phyloP scores from a whole-genome alignment of 768 basidiomycete species.

The Mycena venus region DNA sequence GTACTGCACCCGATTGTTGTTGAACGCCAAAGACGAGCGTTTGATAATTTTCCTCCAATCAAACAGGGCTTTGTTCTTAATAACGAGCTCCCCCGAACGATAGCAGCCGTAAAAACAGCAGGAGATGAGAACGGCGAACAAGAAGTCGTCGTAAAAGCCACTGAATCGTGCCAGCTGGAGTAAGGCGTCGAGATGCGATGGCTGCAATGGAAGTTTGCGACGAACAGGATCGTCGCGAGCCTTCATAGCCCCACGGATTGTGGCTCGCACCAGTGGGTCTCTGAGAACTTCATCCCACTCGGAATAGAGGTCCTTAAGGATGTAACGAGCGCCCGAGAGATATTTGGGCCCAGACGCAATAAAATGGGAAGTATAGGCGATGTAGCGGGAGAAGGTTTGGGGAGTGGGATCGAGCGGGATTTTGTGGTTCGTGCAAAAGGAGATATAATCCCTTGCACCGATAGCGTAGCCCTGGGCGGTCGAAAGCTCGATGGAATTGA shows the following conservation, averaged over 20 bases:
- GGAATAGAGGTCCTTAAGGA: constrained; percentile 39
- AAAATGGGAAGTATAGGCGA: constrained; percentile 34
- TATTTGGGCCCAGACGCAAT: constrained; percentile 35
- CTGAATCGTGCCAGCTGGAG: not conserved
- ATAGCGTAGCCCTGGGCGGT: constrained; percentile 33
- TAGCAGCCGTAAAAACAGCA: constrained; percentile 47
- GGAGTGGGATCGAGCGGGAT: constrained; percentile 38
- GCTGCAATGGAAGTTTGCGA: constrained; percentile 36
- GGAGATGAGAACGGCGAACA: constrained; percentile 38
- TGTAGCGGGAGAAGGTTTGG: constrained; percentile 35
- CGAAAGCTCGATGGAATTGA: constrained; percentile 36
- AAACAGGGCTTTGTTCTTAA: constrained; percentile 23
- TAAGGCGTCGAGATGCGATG: constrained; percentile 31
- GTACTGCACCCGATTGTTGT: constrained; percentile 30
- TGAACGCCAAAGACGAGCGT: constrained; percentile 32
- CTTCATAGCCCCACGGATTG: constrained; percentile 35
- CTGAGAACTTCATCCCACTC: constrained; percentile 36
- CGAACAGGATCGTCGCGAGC: constrained; percentile 36
- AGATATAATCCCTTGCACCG: constrained; percentile 36
- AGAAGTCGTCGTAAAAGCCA: constrained; percentile 36
- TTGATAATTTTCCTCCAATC: constrained; percentile 46
- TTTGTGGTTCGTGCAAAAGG: constrained; percentile 30
- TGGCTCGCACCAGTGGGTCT: constrained; percentile 32
- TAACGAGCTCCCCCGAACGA: constrained; percentile 37
- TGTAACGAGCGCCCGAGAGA: constrained; percentile 40